phyloP scores from a whole-genome alignment of 2,329 filamentous ascomycete genomes.

The Colletotrichum sp. region DNA sequence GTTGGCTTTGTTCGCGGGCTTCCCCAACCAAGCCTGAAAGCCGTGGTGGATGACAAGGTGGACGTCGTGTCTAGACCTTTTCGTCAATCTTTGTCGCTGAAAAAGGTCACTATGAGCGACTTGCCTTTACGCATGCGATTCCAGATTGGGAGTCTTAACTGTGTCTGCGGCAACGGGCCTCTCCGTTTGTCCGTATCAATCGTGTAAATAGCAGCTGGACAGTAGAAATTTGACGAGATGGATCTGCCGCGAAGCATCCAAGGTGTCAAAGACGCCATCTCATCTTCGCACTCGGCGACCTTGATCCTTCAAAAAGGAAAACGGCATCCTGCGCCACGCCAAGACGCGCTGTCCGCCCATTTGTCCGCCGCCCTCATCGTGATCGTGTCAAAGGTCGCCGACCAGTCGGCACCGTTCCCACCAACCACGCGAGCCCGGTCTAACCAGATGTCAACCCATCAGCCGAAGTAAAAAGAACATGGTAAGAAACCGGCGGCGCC shows the following conservation, averaged over 20 bases:
- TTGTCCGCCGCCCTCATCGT: neutral
- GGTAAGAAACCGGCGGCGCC: neutral
- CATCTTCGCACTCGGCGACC: neutral
- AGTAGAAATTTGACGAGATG: neutral
- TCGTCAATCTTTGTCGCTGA: neutral
- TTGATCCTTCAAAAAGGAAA: neutral
- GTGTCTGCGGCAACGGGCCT: neutral
- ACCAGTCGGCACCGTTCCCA: neutral
- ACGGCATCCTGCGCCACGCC: neutral
- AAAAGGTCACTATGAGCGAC: neutral
- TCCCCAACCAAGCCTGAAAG: neutral
- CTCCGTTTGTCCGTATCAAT: neutral
- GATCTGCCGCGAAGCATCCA: neutral
- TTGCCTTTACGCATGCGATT: neutral
- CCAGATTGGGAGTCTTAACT: neutral
- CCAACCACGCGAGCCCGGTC: neutral
- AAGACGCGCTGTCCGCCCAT: neutral
- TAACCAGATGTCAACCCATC: neutral
- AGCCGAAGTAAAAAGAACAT: neutral
- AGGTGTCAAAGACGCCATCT: neutral
- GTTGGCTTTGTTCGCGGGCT: neutral
- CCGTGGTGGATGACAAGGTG: neutral
- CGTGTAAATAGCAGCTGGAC: neutral
- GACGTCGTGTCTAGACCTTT: neutral
- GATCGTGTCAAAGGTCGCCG: neutral